These are phyloP conservation scores for Diaporthe nobilis DNA, from an alignment of 2,329 filamentous ascomycete species.

Conservation along the genomic window DNA sequence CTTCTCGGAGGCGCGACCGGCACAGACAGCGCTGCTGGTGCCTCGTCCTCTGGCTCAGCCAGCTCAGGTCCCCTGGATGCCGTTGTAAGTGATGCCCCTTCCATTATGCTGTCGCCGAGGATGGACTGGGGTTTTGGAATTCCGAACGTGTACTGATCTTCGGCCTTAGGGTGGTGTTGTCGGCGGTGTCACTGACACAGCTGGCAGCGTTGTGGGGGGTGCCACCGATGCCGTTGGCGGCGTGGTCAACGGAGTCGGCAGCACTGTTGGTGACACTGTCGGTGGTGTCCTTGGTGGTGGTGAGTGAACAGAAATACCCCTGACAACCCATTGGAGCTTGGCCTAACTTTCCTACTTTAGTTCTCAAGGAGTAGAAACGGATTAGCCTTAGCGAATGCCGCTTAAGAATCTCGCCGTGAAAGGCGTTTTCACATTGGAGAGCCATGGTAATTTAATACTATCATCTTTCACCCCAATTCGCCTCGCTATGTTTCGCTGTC, in stretches of 20 bases:
- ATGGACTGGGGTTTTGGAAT: background rate
- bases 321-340: background rate
- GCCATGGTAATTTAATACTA: background rate
- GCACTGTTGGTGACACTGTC: constrained; percentile 7
- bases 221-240: constrained; percentile 6
- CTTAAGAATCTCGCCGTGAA: background rate
- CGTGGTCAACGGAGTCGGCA: background rate
- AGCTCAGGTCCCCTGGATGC: background rate
- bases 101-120: background rate
- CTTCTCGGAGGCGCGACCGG: background rate
- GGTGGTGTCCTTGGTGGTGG: constrained; percentile 28
- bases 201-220: background rate
- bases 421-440: constrained; percentile 1
- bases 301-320: background rate
- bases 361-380: constrained; percentile 11
- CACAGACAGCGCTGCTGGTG: constrained; percentile 11
- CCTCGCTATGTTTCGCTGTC: constrained; percentile 36
- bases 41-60: constrained; percentile 8
- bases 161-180: constrained; percentile 26
- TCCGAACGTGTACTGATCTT: background rate
- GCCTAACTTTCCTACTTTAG: constrained; percentile 3
- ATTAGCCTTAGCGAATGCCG: background rate
- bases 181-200: constrained; percentile 8
- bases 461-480: constrained; percentile 31
- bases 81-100: constrained; percentile 12